A percentile compares a stretch with the other conserved stretches of the same genome.
phyloP scores from a whole-genome alignment of 805 yeast species.

The Starmerella geochares region DNA sequence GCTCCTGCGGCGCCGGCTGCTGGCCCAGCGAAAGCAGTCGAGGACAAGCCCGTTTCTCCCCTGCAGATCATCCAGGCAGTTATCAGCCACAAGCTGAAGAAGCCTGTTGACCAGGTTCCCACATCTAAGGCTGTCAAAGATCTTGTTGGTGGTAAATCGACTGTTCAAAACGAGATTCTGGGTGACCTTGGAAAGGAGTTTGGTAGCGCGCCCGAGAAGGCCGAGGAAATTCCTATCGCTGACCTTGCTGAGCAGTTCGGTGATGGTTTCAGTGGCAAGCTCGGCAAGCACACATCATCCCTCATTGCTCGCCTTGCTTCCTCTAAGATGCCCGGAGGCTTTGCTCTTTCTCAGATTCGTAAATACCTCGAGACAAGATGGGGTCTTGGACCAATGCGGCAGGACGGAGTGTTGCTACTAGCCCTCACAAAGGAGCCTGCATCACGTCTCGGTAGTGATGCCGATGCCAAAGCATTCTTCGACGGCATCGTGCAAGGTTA shows the following conservation, averaged over 20 bases:
- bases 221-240: slow-evolving; percentile 93
- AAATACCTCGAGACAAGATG: slow-evolving; percentile 83
- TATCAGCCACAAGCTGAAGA: slow-evolving; percentile 93
- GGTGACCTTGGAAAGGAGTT: slow-evolving; percentile 99
- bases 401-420: slow-evolving; percentile 73
- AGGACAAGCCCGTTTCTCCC: slow-evolving; percentile 87
- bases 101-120: slow-evolving; percentile 74
- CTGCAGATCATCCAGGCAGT: slow-evolving; percentile 69
- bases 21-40: slow-evolving; percentile 72
- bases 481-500: slow-evolving; percentile 75
- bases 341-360: slow-evolving; percentile 82
- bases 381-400: slow-evolving; percentile 92
- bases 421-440: slow-evolving; percentile 89
- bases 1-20: slow-evolving; percentile 59
- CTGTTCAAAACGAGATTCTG: slow-evolving; percentile 94
- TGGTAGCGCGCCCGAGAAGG: slow-evolving; percentile 96
- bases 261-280: slow-evolving; percentile 73
- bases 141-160: slow-evolving; percentile 95
- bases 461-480: slow-evolving; percentile 81
- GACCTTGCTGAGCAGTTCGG: slow-evolving; percentile 95
- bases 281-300: slow-evolving; percentile 89
- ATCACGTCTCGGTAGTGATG: slow-evolving; percentile 71
- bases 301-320: slow-evolving; percentile 84
- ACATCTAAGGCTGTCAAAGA: slow-evolving; percentile 91
- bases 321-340: slow-evolving; percentile 99